phyloP scores from a whole-genome alignment of 1,284 basidiomycete species.

The Fomitopsis betulina region DNA sequence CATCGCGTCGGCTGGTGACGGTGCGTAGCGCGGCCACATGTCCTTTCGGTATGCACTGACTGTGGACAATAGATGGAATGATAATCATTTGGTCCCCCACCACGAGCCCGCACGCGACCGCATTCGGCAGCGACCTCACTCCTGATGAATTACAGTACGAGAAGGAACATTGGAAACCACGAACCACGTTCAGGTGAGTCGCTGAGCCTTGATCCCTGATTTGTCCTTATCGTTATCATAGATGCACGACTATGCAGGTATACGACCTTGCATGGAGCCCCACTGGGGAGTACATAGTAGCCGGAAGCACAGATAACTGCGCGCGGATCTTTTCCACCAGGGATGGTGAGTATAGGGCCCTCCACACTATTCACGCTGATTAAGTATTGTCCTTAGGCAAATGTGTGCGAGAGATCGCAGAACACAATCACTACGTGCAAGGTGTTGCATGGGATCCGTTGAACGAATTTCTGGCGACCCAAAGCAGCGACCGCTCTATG shows the following conservation, averaged over 20 bases:
- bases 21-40: conserved; percentile 42
- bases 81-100: conserved; percentile 94
- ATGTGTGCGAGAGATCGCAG: conserved; percentile 80
- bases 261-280: conserved; percentile 99
- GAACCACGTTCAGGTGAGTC: conserved; percentile 79
- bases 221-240: conserved; percentile 23
- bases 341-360: conserved; percentile 51
- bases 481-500: conserved; percentile 89
- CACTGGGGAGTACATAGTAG: conserved; percentile 88
- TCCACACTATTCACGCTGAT: neutral
- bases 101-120: conserved; percentile 61
- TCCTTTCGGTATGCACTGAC: conserved; percentile 3
- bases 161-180: conserved; percentile 94
- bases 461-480: conserved; percentile 93
- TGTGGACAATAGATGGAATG: conserved; percentile 75
- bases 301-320: conserved; percentile 95
- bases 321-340: conserved; percentile 79
- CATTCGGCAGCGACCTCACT: conserved; percentile 73
- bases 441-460: conserved; percentile 96
- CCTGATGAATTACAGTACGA: conserved; percentile 82
- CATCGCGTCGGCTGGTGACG: conserved; percentile 93
- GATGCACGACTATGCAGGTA: conserved; percentile 88
- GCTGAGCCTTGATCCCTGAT: neutral
- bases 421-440: conserved; percentile 93
- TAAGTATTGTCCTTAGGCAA: conserved; percentile 45